These are phyloP conservation scores for Apiospora kogelbergensis DNA, from an alignment of 2,329 filamentous ascomycete species.

Conservation along the genomic window DNA sequence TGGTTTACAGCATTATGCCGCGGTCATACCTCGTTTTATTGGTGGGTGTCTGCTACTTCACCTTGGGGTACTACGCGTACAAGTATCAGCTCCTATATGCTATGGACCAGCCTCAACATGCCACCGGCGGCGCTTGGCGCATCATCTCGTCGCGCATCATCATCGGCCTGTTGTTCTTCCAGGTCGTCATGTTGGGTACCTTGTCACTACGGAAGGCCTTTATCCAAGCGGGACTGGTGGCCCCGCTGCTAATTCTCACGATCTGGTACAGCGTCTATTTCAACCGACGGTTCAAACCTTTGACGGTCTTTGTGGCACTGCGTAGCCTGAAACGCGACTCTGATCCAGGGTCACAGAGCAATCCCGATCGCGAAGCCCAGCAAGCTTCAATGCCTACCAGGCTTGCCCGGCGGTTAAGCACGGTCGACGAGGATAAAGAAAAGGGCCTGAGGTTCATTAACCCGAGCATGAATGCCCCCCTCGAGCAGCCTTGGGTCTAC, in stretches of 20 bases:
- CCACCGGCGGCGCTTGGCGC: constrained; percentile 90
- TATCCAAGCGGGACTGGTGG: constrained; percentile 68
- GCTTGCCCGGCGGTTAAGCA: constrained; percentile 56
- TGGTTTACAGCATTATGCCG: constrained; percentile 88
- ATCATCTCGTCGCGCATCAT: constrained; percentile 95
- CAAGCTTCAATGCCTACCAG: constrained; percentile 29
- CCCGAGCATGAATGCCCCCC: constrained; percentile 67
- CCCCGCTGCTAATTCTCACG: constrained; percentile 76
- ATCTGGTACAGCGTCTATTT: constrained; percentile 90
- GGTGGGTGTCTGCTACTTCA: constrained; percentile 80
- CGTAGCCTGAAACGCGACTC: constrained; percentile 73
- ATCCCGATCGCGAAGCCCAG: constrained; percentile 40
- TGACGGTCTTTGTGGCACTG: constrained; percentile 91
- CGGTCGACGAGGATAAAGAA: constrained; percentile 71
- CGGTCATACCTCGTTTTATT: constrained; percentile 79
- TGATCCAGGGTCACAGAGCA: constrained; percentile 37
- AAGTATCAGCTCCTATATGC: constrained; percentile 98
- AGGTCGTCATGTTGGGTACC: constrained; percentile 86
- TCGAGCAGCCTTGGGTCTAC: constrained; percentile 72
- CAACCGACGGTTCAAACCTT: constrained; percentile 75
- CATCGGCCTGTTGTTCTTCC: constrained; percentile 82
- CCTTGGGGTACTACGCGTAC: constrained; percentile 83
- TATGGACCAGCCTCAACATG: constrained; percentile 95
- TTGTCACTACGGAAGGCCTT: constrained; percentile 75
- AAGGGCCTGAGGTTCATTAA: constrained; percentile 72